Base-by-base conservation (phyloP, 192 early-diverging fungal genomes). In the Mortierella antarctica region DNA sequence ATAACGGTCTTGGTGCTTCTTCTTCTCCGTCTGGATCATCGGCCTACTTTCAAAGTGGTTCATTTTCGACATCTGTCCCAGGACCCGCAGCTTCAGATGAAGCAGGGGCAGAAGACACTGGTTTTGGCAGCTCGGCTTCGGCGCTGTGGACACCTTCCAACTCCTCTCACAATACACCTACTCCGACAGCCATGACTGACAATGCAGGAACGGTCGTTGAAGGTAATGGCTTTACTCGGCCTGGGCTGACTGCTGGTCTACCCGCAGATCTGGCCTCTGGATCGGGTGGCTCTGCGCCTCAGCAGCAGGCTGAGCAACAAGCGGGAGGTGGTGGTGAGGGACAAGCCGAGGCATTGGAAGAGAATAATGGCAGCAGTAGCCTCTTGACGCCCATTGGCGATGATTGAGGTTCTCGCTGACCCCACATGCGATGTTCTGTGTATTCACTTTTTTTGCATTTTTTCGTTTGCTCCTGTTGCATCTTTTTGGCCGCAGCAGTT, bases 331-430 rank as follows among this genome's bases (percentile, higher is more conserved):
- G 20, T 45, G 55, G 17, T 47, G 57, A 69, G 0, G 54, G 48
- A 7, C 56, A 60, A 48, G 57, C 21, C 6, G 57, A 59, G 5
- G 44, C n/a, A 8, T 59, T 62, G 23, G 40, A 14, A 6, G 71
- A 73, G 4, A 31, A 60, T 46, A 18, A 55, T 39, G 72, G 72
- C 45, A 67, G 64, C 45, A 58, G 57, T 20, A 67, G 72, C 54
- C 54, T 74, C 18, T 46, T 74, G 54, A 74, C 72, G 7, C 72
- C 72, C 10, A 66, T 56, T 5, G 64, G 72, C 9, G 72, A 74
- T 20, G 72, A 74, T 44, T 74, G 17, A 65, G 31, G 31, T 31
- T 31, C 3, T 3, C 31, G 31, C 31, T 31, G 31, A 31, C 3
- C 1, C 1, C 31, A 31, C 31, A n/a, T 3, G 31, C 31, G 31